phyloP scores from a whole-genome alignment of 2,329 filamentous ascomycete species.

The Chalara sp. region DNA sequence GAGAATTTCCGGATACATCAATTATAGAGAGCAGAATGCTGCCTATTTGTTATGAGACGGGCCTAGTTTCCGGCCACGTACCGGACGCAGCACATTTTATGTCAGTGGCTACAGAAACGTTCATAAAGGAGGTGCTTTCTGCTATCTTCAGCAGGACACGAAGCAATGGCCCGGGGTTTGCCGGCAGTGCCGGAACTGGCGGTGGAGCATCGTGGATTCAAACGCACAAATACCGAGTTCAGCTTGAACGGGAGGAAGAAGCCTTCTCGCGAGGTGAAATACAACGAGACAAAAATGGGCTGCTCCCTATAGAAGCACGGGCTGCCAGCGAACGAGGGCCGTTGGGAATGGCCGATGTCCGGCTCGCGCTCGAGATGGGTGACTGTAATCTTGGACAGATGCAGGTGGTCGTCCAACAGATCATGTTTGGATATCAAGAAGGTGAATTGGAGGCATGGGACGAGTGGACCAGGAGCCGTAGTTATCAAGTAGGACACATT shows the following conservation, averaged over 20 bases:
- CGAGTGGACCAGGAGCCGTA: conserved; percentile 31
- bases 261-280: conserved; percentile 67
- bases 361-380: conserved; percentile 67
- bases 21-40: conserved; percentile 60
- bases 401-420: conserved; percentile 64
- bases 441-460: conserved; percentile 65
- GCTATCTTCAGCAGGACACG: conserved; percentile 57
- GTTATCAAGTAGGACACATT: conserved; percentile 26
- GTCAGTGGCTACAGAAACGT: conserved; percentile 58
- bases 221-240: conserved; percentile 69
- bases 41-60: conserved; percentile 61
- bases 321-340: conserved; percentile 65
- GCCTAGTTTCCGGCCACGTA: conserved; percentile 51
- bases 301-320: conserved; percentile 76
- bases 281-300: conserved; percentile 64
- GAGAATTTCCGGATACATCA: conserved; percentile 61
- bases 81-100: conserved; percentile 57
- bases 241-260: conserved; percentile 70
- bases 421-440: conserved; percentile 67
- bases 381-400: conserved; percentile 73
- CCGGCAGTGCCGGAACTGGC: conserved; percentile 55
- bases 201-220: conserved; percentile 66
- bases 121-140: conserved; percentile 59
- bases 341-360: conserved; percentile 71
- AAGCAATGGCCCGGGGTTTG: conserved; percentile 57